Base-by-base conservation (phyloP, 2,329 filamentous ascomycete genomes). In the Aspergillaceae sp. region DNA sequence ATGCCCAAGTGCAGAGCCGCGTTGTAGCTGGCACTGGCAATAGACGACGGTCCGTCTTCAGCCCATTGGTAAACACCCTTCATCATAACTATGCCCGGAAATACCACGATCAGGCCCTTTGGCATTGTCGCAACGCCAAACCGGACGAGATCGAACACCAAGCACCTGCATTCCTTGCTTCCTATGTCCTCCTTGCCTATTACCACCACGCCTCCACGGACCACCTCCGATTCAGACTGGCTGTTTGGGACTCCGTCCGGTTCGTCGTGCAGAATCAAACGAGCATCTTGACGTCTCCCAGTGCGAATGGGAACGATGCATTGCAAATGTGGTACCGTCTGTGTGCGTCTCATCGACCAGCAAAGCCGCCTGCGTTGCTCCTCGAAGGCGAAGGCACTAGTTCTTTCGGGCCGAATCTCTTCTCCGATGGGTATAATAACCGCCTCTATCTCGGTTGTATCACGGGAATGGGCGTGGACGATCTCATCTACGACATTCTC, bases 271-370 rank as follows among this genome's bases (percentile, higher is more conserved):
- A 26, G 4, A 42, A 48, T 27, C 32, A 40, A 8, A 41, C 41
- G 6, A 27, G 2, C 5, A 40, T 52, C 3, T 30, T 33, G 1
- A 10, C 30, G n/a, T 48, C 48, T 2, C 1, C 10, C 1, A 28
- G 38, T 3, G 51, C 48, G 0, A 3, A 7, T 3, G 51, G 50
- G 1, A 3, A 7, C 2, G 32, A 36, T 8, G 44, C 51, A 1
- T 38, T 57, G 27, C 55, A 57, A 45, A 41, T 57, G 46, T 57
- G 55, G 55, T 50, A 56, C 33, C 54, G 55, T 26, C 44, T 57
- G 2, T 56, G 48, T 29, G 42, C 43, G 5, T 56, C 54, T 1
- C 51, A 54, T 43, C 45, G 54, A 27, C 47, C 50, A 2, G 44
- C 54, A 7, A 54, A 51, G 27, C 48, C 48, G 28, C 51, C 54